phyloP scores from a whole-genome alignment of 345 rosid genomes.

The Rubroshorea leprosula region DNA sequence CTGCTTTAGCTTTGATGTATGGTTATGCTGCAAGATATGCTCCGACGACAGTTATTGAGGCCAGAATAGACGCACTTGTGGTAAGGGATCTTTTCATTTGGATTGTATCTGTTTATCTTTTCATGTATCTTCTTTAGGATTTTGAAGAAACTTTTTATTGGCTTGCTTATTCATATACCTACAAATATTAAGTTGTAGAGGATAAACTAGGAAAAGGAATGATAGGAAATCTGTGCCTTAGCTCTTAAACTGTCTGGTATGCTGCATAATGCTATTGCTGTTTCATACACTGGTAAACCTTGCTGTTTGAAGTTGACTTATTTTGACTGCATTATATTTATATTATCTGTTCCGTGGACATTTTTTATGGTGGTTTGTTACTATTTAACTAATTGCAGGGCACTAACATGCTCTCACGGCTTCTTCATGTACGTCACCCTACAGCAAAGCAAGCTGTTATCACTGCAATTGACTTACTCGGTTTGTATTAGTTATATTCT shows the following conservation, averaged over 20 bases:
- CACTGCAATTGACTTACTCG: conserved; percentile 92
- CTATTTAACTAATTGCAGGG: conserved; percentile 54
- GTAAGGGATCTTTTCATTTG: conserved; percentile 44
- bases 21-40: conserved; percentile 99
- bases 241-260: background rate
- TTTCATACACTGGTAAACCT: background rate
- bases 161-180: background rate
- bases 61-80: conserved; percentile 93
- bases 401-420: conserved; percentile 95
- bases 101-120: background rate
- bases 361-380: conserved; percentile 12
- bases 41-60: conserved; percentile 91
- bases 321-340: conserved; percentile 5
- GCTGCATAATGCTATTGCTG: background rate
- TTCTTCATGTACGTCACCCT: conserved; percentile 88
- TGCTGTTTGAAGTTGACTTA: conserved; percentile 10
- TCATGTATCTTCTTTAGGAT: background rate
- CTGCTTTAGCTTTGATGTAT: conserved; percentile 98
- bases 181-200: background rate
- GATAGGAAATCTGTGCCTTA: background rate
- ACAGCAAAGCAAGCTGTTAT: conserved; percentile 97
- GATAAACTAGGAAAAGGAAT: background rate
- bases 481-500: conserved; percentile 30
- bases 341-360: conserved; percentile 8
- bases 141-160: background rate